A percentile compares a stretch with the other conserved stretches of the same genome.
phyloP scores from a whole-genome alignment of 352 stramenopile genomes.

The Phytophthora pinifolia region DNA sequence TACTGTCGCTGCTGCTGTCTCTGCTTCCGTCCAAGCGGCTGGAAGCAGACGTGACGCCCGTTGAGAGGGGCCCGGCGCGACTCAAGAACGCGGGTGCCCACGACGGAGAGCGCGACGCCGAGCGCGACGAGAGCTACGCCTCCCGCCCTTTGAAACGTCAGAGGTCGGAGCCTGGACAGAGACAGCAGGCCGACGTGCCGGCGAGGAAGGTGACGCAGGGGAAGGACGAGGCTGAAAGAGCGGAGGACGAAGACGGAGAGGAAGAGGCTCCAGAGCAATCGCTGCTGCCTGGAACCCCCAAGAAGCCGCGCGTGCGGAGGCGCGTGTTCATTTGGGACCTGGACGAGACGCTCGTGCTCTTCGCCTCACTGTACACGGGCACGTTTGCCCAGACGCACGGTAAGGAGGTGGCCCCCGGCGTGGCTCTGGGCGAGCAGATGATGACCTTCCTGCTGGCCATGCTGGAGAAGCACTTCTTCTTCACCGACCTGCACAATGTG shows the following conservation, averaged over 20 bases:
- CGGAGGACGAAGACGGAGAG: constrained; percentile 9
- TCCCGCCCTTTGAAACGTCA: constrained; percentile 42
- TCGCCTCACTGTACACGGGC: constrained; percentile 79
- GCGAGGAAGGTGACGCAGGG: neutral
- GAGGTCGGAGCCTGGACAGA: constrained; percentile 17
- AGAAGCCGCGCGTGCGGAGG: constrained; percentile 17
- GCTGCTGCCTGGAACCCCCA: neutral
- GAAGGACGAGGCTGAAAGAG: neutral
- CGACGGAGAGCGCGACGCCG: constrained; percentile 11
- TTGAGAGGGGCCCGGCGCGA: constrained; percentile 1
- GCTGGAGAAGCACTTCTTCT: constrained; percentile 86
- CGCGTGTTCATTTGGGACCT: constrained; percentile 85
- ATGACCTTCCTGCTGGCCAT: constrained; percentile 82
- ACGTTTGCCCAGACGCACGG: constrained; percentile 62
- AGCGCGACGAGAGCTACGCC: constrained; percentile 21
- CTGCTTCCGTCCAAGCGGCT: constrained; percentile 26
- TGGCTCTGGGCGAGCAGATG: constrained; percentile 80
- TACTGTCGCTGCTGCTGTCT: constrained; percentile 20
- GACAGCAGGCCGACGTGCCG: neutral
- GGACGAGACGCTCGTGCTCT: constrained; percentile 82
- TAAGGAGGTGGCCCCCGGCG: constrained; percentile 57
- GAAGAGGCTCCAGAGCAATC: neutral
- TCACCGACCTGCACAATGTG: constrained; percentile 71
- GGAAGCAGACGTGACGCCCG: constrained; percentile 9
- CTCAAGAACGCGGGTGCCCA: constrained; percentile 7